A percentile compares a stretch with the other conserved stretches of the same genome.
Conservation (phyloP, 1,139 yeast genomes). For the Sugiyamaella japonica region DNA sequence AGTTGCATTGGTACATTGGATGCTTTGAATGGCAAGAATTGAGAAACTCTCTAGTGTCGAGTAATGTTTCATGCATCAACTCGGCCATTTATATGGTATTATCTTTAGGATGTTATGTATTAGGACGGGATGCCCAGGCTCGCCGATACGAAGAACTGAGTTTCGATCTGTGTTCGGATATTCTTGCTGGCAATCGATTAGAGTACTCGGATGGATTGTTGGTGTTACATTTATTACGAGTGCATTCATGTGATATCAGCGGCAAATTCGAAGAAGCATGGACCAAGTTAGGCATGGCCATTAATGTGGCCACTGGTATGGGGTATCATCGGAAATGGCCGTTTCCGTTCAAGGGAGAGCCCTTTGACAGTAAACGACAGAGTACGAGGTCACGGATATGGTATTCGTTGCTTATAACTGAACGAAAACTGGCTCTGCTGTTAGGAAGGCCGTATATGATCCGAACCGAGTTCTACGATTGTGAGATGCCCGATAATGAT, state of each 20-base stretch:
- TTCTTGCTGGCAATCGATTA: conserved; percentile 9
- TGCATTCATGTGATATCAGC: conserved; percentile 21
- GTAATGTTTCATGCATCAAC: conserved; percentile 25
- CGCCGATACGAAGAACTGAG: conserved; percentile 14
- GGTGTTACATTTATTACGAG: conserved; percentile 19
- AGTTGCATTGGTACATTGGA: conserved; percentile 27
- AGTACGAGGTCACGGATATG: conserved; percentile 23
- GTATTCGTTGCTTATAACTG: conserved; percentile 24
- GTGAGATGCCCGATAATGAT: conserved; percentile 16
- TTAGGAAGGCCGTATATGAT: conserved; percentile 27
- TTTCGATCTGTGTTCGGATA: conserved; percentile 10
- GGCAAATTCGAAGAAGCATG: conserved; percentile 28
- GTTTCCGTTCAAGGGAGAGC: conserved; percentile 14
- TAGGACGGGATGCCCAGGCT: conserved; percentile 23
- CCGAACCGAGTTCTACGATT: conserved; percentile 20
- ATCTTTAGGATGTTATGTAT: conserved; percentile 21
- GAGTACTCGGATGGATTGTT: conserved; percentile 19
- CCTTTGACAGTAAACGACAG: conserved; percentile 4
- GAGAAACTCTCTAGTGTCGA: conserved; percentile 20
- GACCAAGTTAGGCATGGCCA: conserved; percentile 24
- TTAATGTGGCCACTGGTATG: conserved; percentile 26
- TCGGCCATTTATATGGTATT: conserved; percentile 26
- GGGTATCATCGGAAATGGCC: conserved; percentile 29
- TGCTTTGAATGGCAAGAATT: conserved; percentile 27
- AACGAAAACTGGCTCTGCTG: conserved; percentile 25